These are phyloP conservation scores for Desmodesmus armatus DNA, from an alignment of 139 green algal genomes.

Conservation along the genomic window DNA sequence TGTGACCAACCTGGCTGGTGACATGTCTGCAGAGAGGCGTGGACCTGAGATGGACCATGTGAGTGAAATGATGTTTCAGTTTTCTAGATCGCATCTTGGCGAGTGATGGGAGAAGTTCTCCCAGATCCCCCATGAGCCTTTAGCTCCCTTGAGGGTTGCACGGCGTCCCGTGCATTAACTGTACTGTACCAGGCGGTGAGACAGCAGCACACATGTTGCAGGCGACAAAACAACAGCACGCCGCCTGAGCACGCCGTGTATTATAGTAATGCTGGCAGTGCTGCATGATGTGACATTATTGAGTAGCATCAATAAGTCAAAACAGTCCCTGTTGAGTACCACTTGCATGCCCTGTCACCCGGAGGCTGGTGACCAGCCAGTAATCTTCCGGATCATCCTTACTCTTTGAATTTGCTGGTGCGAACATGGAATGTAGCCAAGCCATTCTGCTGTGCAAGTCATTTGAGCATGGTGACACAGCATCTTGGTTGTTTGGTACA, in stretches of 20 bases:
- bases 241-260: background rate
- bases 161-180: background rate
- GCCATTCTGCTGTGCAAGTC: background rate
- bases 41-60: constrained; percentile 11
- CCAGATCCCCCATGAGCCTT: background rate
- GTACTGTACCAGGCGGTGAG: background rate
- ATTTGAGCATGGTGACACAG: background rate
- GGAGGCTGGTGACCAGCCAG: too few species aligned
- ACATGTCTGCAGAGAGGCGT: background rate
- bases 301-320: background rate
- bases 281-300: background rate
- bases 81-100: background rate
- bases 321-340: too few species aligned
- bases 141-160: background rate
- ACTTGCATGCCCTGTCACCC: too few species aligned
- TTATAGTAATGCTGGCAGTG: background rate
- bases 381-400: background rate
- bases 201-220: background rate
- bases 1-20: background rate
- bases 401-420: background rate
- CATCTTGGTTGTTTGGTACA: background rate
- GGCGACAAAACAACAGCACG: too few species aligned
- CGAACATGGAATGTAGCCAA: background rate
- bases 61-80: too few species aligned
- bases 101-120: background rate